Evolutionary conservation across 2,329 filamentous ascomycete genomes (phyloP), one percentile per base, ranked within the genome.

Genomic region (Huntiella bhutanensis): DNA sequence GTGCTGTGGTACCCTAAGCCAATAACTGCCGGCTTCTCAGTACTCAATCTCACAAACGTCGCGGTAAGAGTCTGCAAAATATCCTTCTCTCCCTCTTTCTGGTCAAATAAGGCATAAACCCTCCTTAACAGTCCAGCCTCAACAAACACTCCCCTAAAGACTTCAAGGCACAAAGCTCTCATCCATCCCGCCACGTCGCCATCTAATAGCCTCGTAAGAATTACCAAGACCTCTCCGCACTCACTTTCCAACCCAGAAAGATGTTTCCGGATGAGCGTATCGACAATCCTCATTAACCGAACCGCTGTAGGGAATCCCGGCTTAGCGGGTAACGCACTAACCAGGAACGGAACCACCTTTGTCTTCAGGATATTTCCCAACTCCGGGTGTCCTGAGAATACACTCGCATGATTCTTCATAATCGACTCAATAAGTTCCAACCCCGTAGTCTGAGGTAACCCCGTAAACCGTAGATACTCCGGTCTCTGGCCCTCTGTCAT

Each of bases 371-470:
- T 75, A 52, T 88, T 72, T 4, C 81, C 74, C 59, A 93, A 82
- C 56, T 95, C 87, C 0, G 75, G 70, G 56, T 95, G 86, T 3
- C 69, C 67, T 13, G 77, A 67, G 59, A 96, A 91, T 22, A 93
- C 75, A 44, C 70, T 68, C n/a, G 79, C 74, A 64, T 95, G 85
- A 54, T 87, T 92, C 17, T 81, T 80, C 49, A 98, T 66, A 45
- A 94, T 77, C 1, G 85, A 88, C 61, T 95, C 87, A 54, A 98
- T 85, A 46, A 96, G 70, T 58, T 98, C 91, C 1, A 98, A 65
- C 4, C 86, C 83, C 54, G 93, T 91, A 0, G 82, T 80, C 54
- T 85, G 77, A 0, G 84, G 77, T 7, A 96, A 69, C 3, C 75
- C 75, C 10, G 82, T 77, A 55, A 91, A 82, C 32, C 77, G 77